These are phyloP conservation scores for Pseudoneurospora amorphoporcata DNA, from an alignment of 495 filamentous ascomycete species.

Conservation along the genomic window DNA sequence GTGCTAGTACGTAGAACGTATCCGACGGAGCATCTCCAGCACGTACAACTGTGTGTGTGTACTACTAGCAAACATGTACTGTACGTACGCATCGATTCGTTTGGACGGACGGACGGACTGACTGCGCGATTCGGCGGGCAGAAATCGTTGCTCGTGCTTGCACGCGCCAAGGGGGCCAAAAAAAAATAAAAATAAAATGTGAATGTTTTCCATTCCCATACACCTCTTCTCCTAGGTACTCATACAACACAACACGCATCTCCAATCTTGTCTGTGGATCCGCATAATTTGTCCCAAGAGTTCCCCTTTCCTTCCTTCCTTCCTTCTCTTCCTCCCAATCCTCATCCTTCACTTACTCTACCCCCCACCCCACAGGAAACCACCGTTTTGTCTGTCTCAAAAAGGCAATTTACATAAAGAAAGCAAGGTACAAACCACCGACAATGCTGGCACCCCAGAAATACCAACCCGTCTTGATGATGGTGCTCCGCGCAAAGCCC, in stretches of 20 bases:
- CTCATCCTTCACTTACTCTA: background rate
- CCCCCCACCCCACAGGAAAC: background rate
- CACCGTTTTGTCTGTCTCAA: background rate
- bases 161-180: too few species aligned
- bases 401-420: constrained; percentile 22
- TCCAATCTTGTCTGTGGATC: background rate
- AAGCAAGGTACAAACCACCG: constrained; percentile 49
- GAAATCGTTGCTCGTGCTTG: too few species aligned
- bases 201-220: background rate
- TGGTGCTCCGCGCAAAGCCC: constrained; percentile 56
- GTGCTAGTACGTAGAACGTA: too few species aligned
- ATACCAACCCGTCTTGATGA: constrained; percentile 65
- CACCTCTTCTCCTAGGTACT: background rate
- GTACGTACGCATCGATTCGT: too few species aligned
- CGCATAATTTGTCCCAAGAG: background rate
- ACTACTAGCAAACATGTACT: too few species aligned
- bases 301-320: background rate
- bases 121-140: too few species aligned
- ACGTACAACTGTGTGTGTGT: too few species aligned
- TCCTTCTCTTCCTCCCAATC: background rate
- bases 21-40: too few species aligned
- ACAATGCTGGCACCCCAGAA: constrained; percentile 59
- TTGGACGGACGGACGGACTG: too few species aligned
- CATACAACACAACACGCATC: background rate
- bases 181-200: too few species aligned